Conservation (phyloP, 2,329 filamentous ascomycete species). For the Diaporthe sp. region DNA sequence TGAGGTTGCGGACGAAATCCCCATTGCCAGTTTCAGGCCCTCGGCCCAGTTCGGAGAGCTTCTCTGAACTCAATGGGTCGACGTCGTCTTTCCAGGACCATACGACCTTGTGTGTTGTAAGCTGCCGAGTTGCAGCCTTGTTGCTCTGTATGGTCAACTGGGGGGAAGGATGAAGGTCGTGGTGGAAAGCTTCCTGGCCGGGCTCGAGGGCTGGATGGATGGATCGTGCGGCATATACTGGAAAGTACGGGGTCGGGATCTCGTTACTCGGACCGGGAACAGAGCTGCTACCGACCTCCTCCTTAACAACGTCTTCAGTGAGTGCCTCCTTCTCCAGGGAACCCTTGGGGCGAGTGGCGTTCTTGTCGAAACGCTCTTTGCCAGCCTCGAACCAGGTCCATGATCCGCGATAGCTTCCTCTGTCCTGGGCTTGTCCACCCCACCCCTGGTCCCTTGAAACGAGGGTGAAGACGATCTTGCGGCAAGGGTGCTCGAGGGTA, state of each 20-base stretch:
- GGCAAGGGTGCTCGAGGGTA: constrained; percentile 63
- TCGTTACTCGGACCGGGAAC: not conserved
- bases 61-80: constrained; percentile 57
- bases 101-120: constrained; percentile 61
- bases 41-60: constrained; percentile 60
- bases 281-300: constrained; percentile 28
- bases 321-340: constrained; percentile 20
- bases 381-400: constrained; percentile 77
- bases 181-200: constrained; percentile 51
- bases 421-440: constrained; percentile 52
- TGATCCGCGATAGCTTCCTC: constrained; percentile 61
- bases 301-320: not conserved
- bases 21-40: constrained; percentile 67
- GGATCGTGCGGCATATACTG: constrained; percentile 47
- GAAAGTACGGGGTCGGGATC: constrained; percentile 38
- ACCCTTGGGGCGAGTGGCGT: constrained; percentile 14
- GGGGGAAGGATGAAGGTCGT: constrained; percentile 53
- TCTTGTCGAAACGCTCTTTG: constrained; percentile 66
- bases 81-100: constrained; percentile 68
- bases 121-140: constrained; percentile 51
- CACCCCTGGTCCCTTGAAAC: constrained; percentile 68
- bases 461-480: constrained; percentile 71
- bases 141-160: constrained; percentile 65
- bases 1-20: constrained; percentile 68
- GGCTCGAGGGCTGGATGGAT: constrained; percentile 36